Evolutionary conservation across 2,329 filamentous ascomycete species (phyloP), one percentile per base, ranked within the genome.

Genomic region (Macrophomina phaseolina): DNA sequence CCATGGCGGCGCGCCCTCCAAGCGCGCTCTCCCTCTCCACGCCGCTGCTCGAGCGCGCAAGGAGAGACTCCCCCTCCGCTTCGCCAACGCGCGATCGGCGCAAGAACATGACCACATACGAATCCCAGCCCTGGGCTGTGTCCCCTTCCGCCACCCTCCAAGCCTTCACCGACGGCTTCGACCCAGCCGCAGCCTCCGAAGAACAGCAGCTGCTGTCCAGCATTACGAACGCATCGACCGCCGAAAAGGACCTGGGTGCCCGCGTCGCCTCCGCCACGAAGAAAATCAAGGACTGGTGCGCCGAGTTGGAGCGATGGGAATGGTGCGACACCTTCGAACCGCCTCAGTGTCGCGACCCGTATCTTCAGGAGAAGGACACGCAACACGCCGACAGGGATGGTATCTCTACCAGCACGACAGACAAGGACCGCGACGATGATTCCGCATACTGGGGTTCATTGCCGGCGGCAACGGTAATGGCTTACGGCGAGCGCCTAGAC

Each of bases 401-500:
- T 28, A 32, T 45, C 58, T n/a, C 53, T 23, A 28, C 36, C 9
- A 9, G 28, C 53, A n/a, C 55, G 55, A 46, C 28, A 28, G 70
- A 64, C 67, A 67, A 49, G 62, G 67, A 60, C 40, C 53, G 65
- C 28, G 36, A 16, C 11, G 46, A 70, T 51, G 38, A 67, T 51
- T 62, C 56, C 36, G 63, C 53, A 32, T 92, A 90, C 76, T 86
- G 89, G 77, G 94, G 94, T 5, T 91, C 91, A 73, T 80, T 98
- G 42, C 86, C 87, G 0, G 85, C 85, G 2, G 78, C 82, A 16
- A 84, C 91, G 45, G 87, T 96, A 1, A 79, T 85, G 55, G 81
- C 81, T 60, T 94, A 95, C 76, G 91, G 95, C 73, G 81, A 78
- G 66, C 87, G 94, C 46, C 83, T 96, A 12, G 89, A 91, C 64